phyloP scores from a whole-genome alignment of 805 yeast species.

The Ogataea neopini region DNA sequence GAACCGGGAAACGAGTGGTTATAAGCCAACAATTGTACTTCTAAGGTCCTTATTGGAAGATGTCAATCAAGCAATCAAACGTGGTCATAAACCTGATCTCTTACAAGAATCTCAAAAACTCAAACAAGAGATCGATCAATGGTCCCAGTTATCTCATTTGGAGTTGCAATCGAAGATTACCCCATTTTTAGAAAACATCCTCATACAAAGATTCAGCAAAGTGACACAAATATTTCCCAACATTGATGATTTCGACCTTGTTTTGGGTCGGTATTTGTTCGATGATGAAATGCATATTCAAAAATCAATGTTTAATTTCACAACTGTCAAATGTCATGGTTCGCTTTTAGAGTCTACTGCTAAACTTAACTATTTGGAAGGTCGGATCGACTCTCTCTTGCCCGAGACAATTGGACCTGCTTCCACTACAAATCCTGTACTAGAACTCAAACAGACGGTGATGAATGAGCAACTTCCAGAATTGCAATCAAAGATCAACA shows the following conservation, averaged over 20 bases:
- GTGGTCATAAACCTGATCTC: conserved; percentile 12
- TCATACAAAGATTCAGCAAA: conserved; percentile 31
- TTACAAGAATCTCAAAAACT: conserved; percentile 14
- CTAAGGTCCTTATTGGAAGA: conserved; percentile 30
- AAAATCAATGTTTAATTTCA: conserved; percentile 26
- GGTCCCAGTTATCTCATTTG: conserved; percentile 38
- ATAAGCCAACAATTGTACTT: conserved; percentile 29
- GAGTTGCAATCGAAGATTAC: conserved; percentile 36
- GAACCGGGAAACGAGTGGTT: conserved; percentile 33
- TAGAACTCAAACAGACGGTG: conserved; percentile 20
- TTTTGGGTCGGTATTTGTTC: conserved; percentile 31
- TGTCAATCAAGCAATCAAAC: conserved; percentile 18
- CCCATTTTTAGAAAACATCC: conserved; percentile 31
- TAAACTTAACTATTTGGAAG: conserved; percentile 33
- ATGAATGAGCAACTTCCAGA: conserved; percentile 29
- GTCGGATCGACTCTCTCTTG: conserved; percentile 32
- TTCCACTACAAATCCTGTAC: conserved; percentile 17
- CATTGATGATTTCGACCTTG: conserved; percentile 35
- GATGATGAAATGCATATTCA: conserved; percentile 27
- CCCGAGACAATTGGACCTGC: not conserved
- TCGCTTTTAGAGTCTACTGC: conserved; percentile 29
- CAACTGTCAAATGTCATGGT: conserved; percentile 32
- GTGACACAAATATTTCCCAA: conserved; percentile 33
- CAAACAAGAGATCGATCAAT: conserved; percentile 27
- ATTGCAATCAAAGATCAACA: conserved; percentile 29